phyloP scores from a whole-genome alignment of 2,329 filamentous ascomycete species.

The Coniochaeta sp. region DNA sequence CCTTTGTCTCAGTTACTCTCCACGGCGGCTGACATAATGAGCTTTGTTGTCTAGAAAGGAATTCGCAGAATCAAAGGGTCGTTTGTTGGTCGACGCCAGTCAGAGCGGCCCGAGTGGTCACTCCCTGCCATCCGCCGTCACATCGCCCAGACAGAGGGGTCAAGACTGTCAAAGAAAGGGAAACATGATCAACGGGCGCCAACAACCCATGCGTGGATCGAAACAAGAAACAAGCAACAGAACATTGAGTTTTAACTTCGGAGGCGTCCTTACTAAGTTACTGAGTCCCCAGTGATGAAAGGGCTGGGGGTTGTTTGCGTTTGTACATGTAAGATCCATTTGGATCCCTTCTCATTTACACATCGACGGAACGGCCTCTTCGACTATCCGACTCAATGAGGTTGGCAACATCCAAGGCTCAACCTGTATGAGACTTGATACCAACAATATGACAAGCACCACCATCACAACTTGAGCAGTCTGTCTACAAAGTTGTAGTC shows the following conservation, averaged over 20 bases:
- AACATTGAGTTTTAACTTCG: neutral
- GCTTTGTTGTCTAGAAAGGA: neutral
- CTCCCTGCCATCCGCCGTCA: neutral
- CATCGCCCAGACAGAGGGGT: neutral
- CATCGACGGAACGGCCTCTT: neutral
- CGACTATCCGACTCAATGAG: no score
- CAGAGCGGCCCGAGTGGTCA: neutral
- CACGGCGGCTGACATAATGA: neutral
- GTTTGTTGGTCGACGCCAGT: neutral
- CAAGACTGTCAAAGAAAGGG: constrained; percentile 1
- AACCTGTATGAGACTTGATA: neutral
- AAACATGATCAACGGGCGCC: neutral
- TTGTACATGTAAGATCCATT: neutral
- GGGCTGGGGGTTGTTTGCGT: neutral
- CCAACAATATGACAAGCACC: neutral
- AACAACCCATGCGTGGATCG: neutral
- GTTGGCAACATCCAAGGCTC: no score
- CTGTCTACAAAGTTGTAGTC: neutral
- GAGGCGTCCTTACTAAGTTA: neutral
- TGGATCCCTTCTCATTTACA: neutral
- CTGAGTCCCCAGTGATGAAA: neutral
- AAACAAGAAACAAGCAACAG: neutral
- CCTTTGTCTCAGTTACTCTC: neutral
- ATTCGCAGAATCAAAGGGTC: neutral
- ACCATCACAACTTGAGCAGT: neutral